Evolutionary conservation across 441 rosid genomes (phyloP), one percentile per base, ranked within the genome.

Genomic region (Populus hybrid): DNA sequence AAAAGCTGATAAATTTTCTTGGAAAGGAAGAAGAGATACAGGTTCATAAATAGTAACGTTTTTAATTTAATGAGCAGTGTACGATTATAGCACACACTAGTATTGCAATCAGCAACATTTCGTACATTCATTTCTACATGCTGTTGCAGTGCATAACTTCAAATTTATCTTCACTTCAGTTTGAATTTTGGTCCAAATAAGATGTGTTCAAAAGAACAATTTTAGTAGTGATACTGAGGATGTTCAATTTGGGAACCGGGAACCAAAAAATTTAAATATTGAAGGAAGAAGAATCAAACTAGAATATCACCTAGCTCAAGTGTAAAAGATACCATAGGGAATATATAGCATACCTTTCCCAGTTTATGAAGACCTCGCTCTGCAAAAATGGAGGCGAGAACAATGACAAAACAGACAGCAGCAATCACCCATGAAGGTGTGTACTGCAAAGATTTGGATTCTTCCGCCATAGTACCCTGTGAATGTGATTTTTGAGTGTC

Each of bases 401-500:
- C 92, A 73, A 90, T 90, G 84, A 90, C 75, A 72, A 87, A 88
- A 75, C 98, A 90, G 81, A 93, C 91, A 72, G 77, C 84, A 14
- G 94, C 94, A 28, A 93, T 91, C 67, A 90, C 90, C 98, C 95
- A 93, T 78, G 97, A 89, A 32, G 94, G 94, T 24, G 97, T 89
- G 69, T 83, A 88, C 85, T 87, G 89, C 81, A 92, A 82, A 67
- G 95, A 88, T 46, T 75, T 81, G 10, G 85, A 72, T 28, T 80
- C 83, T 77, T 81, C 87, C 35, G 79, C 91, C 90, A 89, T 85
- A 26, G 7, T 16, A 46, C 57, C 50, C 50, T 40, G 12, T 40
- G 50, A 40, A 10, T 26, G 61, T 9, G 6, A n/a, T 71, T 71
- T 32, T 30, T 35, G 6, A 6, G 32, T n/a, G 65, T 66, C 26